Evolutionary conservation across 371 early-diverging fungal species (phyloP).

Genomic region (Choanephora cucurbitarum): DNA sequence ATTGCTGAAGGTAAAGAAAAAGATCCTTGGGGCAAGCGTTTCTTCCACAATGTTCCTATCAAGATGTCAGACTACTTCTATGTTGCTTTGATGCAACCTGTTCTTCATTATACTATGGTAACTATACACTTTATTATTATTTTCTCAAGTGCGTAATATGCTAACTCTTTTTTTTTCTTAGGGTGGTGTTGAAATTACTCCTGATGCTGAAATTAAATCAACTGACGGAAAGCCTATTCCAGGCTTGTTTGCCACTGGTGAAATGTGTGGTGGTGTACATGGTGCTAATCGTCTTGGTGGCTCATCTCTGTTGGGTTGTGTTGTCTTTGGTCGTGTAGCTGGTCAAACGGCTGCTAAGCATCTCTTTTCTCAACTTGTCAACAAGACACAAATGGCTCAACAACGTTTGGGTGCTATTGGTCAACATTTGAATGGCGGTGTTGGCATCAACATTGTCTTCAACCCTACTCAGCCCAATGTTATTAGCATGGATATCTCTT

Average conservation of each 20-base stretch:
- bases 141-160: conserved; percentile 2
- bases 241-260: conserved; percentile 94
- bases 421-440: conserved; percentile 64
- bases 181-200: conserved; percentile 93
- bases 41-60: conserved; percentile 83
- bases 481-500: conserved; percentile 69
- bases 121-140: conserved; percentile 16
- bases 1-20: conserved; percentile 72
- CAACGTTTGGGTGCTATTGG: conserved; percentile 76
- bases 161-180: conserved; percentile 14
- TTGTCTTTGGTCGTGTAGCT: conserved; percentile 95
- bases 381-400: conserved; percentile 54
- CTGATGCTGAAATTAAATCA: conserved; percentile 72
- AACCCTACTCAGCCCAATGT: conserved; percentile 49
- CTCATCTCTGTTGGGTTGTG: conserved; percentile 81
- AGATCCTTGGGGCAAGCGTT: conserved; percentile 92
- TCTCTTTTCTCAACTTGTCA: conserved; percentile 59
- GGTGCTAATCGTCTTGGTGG: conserved; percentile 60
- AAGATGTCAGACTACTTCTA: conserved; percentile 74
- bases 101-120: conserved; percentile 95
- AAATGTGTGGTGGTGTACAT: conserved; percentile 74
- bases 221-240: conserved; percentile 60
- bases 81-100: conserved; percentile 89
- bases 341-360: conserved; percentile 76
- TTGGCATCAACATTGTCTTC: conserved; percentile 63